A percentile compares a stretch with the other conserved stretches of the same genome.
phyloP scores from a whole-genome alignment of 768 basidiomycete genomes.

The Panellus pusillus region DNA sequence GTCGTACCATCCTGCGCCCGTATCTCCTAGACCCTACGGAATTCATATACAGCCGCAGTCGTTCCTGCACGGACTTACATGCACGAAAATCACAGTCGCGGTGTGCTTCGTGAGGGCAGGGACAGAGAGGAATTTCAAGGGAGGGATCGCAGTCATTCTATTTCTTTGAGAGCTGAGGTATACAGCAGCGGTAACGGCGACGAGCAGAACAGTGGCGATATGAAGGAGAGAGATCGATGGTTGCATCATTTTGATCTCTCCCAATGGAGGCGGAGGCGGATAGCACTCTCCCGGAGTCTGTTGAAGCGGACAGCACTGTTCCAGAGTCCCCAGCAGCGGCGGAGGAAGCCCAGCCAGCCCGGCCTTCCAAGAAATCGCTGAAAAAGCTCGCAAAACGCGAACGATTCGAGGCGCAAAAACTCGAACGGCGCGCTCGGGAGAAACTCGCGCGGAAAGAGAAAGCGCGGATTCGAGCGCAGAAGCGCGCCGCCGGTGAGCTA shows the following conservation, averaged over 20 bases:
- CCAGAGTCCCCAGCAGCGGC: background rate
- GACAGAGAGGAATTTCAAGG: constrained; percentile 53
- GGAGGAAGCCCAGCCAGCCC: constrained; percentile 21
- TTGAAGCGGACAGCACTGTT: background rate
- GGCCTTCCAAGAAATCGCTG: constrained; percentile 75
- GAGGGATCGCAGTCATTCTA: constrained; percentile 33
- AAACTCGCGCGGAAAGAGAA: constrained; percentile 79
- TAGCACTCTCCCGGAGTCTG: background rate
- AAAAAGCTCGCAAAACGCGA: constrained; percentile 77
- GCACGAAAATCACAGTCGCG: constrained; percentile 86
- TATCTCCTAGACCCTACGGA: constrained; percentile 71
- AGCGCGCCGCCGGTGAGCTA: constrained; percentile 64
- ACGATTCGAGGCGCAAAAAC: constrained; percentile 62
- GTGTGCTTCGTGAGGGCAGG: constrained; percentile 65
- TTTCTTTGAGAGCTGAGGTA: constrained; percentile 8
- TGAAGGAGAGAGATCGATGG: background rate
- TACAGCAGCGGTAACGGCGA: constrained; percentile 19
- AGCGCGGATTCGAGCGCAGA: constrained; percentile 58
- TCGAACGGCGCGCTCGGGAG: constrained; percentile 74
- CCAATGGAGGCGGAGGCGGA: background rate
- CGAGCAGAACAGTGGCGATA: constrained; percentile 8
- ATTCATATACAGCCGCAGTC: constrained; percentile 1
- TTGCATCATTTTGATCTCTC: too few relatives aligned
- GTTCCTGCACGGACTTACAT: constrained; percentile 52
- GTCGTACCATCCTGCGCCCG: constrained; percentile 56